These are phyloP conservation scores for Trichoderma pleuroti DNA, from an alignment of 2,329 filamentous ascomycete species.

Conservation along the genomic window DNA sequence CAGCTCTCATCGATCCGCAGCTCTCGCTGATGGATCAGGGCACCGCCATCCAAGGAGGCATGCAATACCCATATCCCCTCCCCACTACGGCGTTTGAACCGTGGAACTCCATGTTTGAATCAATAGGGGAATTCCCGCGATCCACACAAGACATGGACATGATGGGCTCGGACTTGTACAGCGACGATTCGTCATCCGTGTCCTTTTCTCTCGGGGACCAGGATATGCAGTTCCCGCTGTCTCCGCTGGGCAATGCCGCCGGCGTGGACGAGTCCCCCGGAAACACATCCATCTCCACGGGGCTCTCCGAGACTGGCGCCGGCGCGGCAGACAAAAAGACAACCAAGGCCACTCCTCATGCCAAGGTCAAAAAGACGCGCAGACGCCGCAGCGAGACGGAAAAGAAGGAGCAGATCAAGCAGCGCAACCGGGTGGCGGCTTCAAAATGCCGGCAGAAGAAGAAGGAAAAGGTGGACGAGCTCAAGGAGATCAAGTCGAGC, in stretches of 20 bases:
- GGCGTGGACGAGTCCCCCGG: background rate
- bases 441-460: conserved; percentile 71
- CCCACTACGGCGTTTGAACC: background rate
- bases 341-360: background rate
- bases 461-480: conserved; percentile 48
- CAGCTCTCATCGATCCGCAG: background rate
- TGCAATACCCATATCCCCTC: background rate
- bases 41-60: background rate
- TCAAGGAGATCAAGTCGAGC: conserved; percentile 44
- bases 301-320: background rate
- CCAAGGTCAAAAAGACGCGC: background rate
- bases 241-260: background rate
- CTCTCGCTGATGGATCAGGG: background rate
- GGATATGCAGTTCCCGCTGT: background rate
- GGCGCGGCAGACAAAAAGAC: background rate
- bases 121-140: background rate
- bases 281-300: background rate
- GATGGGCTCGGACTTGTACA: background rate
- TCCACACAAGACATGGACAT: background rate
- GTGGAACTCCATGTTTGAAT: background rate
- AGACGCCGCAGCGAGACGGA: background rate
- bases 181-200: background rate
- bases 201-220: background rate
- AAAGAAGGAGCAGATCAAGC: conserved; percentile 8
- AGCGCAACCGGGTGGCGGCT: conserved; percentile 68